phyloP scores from a whole-genome alignment of 331 rosid genomes.

The Pyracantha coccinea region DNA sequence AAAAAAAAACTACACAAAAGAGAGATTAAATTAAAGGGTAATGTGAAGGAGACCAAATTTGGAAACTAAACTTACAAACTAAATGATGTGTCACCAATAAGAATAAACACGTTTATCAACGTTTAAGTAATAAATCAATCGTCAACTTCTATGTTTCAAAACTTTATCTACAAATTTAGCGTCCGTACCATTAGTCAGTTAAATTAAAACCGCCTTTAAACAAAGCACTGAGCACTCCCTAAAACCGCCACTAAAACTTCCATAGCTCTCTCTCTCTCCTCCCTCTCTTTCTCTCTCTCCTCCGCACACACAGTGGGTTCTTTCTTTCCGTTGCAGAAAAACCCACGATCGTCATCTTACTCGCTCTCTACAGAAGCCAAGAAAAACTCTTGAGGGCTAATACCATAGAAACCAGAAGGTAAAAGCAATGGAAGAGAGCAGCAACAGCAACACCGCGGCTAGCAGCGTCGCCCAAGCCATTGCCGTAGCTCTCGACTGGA shows the following conservation, averaged over 20 bases:
- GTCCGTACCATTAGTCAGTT: no score
- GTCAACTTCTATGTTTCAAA: no score
- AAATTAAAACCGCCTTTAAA: neutral
- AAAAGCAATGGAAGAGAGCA: slow-evolving; percentile 42
- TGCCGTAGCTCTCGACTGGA: slow-evolving; percentile 73
- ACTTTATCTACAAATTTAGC: no score
- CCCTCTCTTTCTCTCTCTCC: no score
- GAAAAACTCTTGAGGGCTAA: neutral
- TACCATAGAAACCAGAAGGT: slow-evolving; percentile 8
- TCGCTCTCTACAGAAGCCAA: neutral
- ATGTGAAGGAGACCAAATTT: no score
- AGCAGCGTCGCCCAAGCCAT: slow-evolving; percentile 84
- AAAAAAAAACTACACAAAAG: no score
- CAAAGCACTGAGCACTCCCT: neutral
- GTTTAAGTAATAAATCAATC: no score
- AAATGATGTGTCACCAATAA: no score
- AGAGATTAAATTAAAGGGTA: no score
- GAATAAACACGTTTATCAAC: no score
- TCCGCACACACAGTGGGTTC: neutral
- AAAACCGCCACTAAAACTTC: neutral
- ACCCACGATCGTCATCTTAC: neutral
- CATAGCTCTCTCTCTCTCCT: neutral
- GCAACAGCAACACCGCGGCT: slow-evolving; percentile 13
- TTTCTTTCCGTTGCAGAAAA: no score
- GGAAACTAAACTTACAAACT: no score